Conservation (phyloP, 2,329 filamentous ascomycete species). For the Aspergillus ustus region DNA sequence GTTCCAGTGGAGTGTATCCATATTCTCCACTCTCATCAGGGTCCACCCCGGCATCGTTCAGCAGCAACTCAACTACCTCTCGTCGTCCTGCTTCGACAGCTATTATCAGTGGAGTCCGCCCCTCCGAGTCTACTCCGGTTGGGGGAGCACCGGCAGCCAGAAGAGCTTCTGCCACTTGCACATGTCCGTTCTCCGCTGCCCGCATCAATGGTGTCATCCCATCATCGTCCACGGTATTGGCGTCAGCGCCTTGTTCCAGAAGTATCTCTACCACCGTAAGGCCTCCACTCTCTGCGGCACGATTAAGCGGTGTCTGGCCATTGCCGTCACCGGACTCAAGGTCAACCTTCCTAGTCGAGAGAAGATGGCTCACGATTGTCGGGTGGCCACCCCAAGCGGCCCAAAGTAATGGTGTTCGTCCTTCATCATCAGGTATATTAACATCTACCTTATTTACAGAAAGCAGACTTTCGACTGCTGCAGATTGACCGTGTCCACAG, state of each 20-base stretch:
- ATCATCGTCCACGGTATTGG: constrained; percentile 2
- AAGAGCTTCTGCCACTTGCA: constrained; percentile 2
- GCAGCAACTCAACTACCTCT: background rate
- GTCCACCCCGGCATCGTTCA: constrained; percentile 5
- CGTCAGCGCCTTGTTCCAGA: constrained; percentile 1
- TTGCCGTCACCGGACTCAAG: constrained; percentile 2
- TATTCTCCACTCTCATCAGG: constrained; percentile 2
- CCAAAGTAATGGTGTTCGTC: constrained; percentile 4
- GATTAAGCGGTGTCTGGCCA: constrained; percentile 1
- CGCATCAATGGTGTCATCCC: constrained; percentile 5
- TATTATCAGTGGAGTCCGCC: constrained; percentile 4
- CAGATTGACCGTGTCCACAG: background rate
- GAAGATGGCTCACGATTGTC: background rate
- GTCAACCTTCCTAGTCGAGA: background rate
- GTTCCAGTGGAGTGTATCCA: constrained; percentile 2
- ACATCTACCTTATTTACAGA: constrained; percentile 2
- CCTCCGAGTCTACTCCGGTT: background rate
- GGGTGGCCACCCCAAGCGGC: constrained; percentile 2
- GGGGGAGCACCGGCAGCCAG: background rate
- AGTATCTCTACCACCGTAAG: constrained; percentile 4
- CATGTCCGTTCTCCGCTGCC: constrained; percentile 1
- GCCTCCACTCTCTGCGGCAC: constrained; percentile 3
- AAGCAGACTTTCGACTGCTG: background rate
- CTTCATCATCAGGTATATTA: constrained; percentile 2
- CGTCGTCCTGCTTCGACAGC: constrained; percentile 3